Conservation (phyloP, 1,284 basidiomycete genomes). For the Lentinus polychrous region DNA sequence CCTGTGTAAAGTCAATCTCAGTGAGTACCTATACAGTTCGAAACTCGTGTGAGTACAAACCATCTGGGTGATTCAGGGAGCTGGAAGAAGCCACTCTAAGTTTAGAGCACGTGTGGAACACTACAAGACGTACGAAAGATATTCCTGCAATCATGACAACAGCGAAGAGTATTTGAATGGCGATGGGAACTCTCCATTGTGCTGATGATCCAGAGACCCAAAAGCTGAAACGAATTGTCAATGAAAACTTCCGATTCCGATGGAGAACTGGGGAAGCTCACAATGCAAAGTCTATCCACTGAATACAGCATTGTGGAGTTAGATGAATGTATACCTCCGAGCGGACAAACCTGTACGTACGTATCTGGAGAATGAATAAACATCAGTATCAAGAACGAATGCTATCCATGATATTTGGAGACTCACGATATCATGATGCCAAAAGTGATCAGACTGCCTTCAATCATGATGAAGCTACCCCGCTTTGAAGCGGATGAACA, state of each 20-base stretch:
- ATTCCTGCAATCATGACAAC: constrained; percentile 53
- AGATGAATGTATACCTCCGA: not conserved
- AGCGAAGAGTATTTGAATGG: constrained; percentile 59
- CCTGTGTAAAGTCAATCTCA: constrained; percentile 21
- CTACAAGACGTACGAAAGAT: constrained; percentile 36
- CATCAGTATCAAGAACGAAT: constrained; percentile 25
- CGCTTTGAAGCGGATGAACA: constrained; percentile 53
- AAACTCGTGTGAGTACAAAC: constrained; percentile 27
- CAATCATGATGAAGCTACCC: constrained; percentile 63
- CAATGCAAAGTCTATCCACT: constrained; percentile 62
- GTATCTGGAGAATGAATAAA: constrained; percentile 21
- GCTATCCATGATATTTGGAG: not conserved
- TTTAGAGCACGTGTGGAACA: not conserved
- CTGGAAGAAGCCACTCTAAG: constrained; percentile 21
- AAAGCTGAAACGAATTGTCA: constrained; percentile 31
- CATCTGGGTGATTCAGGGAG: constrained; percentile 71
- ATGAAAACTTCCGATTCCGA: not conserved
- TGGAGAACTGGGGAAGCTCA: constrained; percentile 22
- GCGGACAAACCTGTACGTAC: constrained; percentile 18
- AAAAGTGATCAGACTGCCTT: constrained; percentile 62
- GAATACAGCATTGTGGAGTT: constrained; percentile 1
- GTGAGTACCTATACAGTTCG: not conserved
- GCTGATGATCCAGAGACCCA: constrained; percentile 45
- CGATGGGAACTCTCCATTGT: constrained; percentile 68
- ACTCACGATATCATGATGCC: constrained; percentile 66